phyloP scores from a whole-genome alignment of 1,284 basidiomycete genomes.

The Heliocybe sulcata region DNA sequence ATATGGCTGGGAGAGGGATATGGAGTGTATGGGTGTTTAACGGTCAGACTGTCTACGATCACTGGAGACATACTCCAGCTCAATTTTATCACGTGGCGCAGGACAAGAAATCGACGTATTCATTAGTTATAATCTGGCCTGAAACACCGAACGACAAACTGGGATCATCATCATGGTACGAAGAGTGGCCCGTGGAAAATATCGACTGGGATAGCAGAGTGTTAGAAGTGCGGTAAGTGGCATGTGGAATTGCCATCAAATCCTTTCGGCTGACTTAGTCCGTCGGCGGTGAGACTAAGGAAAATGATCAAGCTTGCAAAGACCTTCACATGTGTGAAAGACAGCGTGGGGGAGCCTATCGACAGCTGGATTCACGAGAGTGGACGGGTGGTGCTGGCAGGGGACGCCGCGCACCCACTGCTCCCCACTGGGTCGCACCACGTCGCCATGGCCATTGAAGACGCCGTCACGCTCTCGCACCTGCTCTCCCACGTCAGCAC shows the following conservation, averaged over 20 bases:
- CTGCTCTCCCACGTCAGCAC: conserved; percentile 16
- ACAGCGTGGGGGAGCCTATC: neutral
- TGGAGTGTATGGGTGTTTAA: neutral
- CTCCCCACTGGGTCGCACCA: conserved; percentile 18
- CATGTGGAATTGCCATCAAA: neutral
- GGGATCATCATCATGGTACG: neutral
- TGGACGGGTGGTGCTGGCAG: conserved; percentile 11
- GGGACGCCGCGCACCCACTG: conserved; percentile 14
- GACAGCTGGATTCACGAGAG: conserved; percentile 14
- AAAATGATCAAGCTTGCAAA: conserved; percentile 3
- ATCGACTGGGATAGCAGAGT: neutral
- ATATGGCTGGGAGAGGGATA: conserved; percentile 4
- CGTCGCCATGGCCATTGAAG: conserved; percentile 19
- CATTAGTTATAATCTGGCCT: neutral
- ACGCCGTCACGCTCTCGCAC: conserved; percentile 19
- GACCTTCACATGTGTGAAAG: neutral
- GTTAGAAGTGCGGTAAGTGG: neutral
- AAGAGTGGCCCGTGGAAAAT: neutral
- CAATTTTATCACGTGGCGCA: too few relatives aligned
- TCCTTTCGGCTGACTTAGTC: neutral
- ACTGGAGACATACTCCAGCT: neutral
- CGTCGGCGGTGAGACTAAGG: neutral
- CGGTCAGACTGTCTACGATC: neutral
- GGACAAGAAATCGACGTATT: neutral
- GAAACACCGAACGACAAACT: neutral